Evolutionary conservation across 2,329 filamentous ascomycete genomes (phyloP).

Genomic region (Nakataea oryzae): DNA sequence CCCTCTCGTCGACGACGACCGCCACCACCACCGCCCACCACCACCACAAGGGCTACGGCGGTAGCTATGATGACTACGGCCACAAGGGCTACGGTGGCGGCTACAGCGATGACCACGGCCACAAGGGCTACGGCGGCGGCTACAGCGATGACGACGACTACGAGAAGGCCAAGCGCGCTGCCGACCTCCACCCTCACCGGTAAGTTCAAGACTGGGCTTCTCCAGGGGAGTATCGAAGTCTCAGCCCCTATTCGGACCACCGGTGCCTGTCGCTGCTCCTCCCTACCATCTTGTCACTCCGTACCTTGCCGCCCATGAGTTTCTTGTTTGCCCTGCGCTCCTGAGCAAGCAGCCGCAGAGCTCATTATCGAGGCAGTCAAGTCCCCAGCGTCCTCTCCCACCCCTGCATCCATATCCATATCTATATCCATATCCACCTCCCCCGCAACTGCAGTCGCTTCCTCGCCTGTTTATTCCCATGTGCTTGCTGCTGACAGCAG

Average conservation of each 20-base stretch:
- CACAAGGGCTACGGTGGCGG: not conserved
- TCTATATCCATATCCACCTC: not conserved
- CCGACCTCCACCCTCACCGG: not conserved
- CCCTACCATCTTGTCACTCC: not conserved
- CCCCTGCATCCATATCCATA: not conserved
- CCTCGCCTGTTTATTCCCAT: not conserved
- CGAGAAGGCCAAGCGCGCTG: not conserved
- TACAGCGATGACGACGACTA: conserved; percentile 1
- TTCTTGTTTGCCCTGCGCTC: not conserved
- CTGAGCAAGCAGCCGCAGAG: not conserved
- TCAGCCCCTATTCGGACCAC: not conserved
- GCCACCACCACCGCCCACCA: conserved; percentile 1
- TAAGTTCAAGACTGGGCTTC: not conserved
- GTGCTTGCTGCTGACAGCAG: not conserved
- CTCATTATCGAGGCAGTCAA: not conserved
- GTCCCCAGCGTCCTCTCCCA: not conserved
- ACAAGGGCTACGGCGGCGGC: not conserved
- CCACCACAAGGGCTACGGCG: not conserved
- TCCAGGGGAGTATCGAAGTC: too few species aligned
- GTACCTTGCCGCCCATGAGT: too few species aligned
- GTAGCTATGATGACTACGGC: not conserved
- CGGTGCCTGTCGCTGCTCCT: not conserved
- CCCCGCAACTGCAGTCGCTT: not conserved
- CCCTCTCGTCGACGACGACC: not conserved
- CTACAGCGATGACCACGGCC: not conserved